Evolutionary conservation across 1,139 yeast species (phyloP), one percentile per base, ranked within the genome.

Genomic region (Hyphopichia khmerensis): DNA sequence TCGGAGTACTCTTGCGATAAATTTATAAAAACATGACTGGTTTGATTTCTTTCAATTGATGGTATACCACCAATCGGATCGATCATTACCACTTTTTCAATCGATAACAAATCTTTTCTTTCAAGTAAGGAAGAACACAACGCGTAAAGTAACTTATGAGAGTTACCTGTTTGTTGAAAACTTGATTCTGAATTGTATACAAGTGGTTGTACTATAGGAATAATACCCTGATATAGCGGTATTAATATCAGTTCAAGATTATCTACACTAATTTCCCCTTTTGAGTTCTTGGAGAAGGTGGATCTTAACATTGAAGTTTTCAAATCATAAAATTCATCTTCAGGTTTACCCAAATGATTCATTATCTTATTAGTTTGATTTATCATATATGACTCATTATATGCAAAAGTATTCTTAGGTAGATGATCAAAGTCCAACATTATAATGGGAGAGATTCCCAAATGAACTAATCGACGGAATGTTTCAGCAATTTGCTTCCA

Each of bases 61-160:
- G 98, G 98, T 10, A 89, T 84, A 0, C 99, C 99, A 1, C 99
- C 99, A 13, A 77, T 60, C 0, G 83, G 80, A 52, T 90, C 97
- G 26, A 93, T 69, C 50, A 85, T 80, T 8, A 93, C 80, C 26
- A 93, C 65, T 51, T 93, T 93, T 49, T 93, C 98, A 27, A 93
- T 76, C 1, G 84, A 69, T 10, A 80, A 60, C n/a, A 73, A 49
- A 33, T 69, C 61, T 10, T 56, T 50, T 14, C 56, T 49, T 14
- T 55, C 46, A 30, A 66, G 47, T 17, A 72, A 49, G 13, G 65
- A 52, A 3, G 60, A 46, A 36, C 67, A 57, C 14, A 71, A 47
- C 2, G 70, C 48, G 35, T 46, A 50, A 23, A 72, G 46, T 13
- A 72, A 54, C 7, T 56, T 54, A 39, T 73, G 73, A 16, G 74